Evolutionary conservation across 345 rosid species (phyloP).

Genomic region (Lepidium aucheri): DNA sequence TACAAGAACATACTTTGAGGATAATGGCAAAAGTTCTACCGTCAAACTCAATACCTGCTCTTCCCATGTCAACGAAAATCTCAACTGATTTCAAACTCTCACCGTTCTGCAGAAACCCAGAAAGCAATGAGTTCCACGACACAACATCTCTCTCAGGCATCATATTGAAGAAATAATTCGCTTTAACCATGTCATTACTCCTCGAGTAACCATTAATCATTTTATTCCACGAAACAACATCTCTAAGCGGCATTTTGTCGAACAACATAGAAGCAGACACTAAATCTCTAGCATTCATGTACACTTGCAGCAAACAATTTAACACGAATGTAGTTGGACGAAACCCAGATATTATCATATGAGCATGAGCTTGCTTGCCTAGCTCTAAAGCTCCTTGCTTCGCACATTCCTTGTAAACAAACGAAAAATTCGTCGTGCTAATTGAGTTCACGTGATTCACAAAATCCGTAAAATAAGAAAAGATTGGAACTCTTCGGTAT

Average conservation of each 20-base stretch:
- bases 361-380: constrained; percentile 80
- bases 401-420: constrained; percentile 63
- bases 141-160: constrained; percentile 71
- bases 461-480: constrained; percentile 32
- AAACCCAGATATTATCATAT: constrained; percentile 66
- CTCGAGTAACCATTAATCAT: constrained; percentile 54
- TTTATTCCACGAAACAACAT: constrained; percentile 69
- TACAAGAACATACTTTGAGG: constrained; percentile 47
- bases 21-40: constrained; percentile 54
- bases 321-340: constrained; percentile 53
- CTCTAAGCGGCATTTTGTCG: constrained; percentile 52
- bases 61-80: constrained; percentile 56
- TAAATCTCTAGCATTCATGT: constrained; percentile 40
- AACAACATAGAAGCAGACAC: constrained; percentile 50
- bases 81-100: constrained; percentile 37
- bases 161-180: constrained; percentile 34
- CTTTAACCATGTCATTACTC: constrained; percentile 43
- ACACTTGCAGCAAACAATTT: constrained; percentile 67
- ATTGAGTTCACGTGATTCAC: constrained; percentile 18
- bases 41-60: constrained; percentile 34
- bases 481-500: not conserved
- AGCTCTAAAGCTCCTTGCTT: constrained; percentile 29
- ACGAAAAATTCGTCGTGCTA: constrained; percentile 48
- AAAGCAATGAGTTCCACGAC: constrained; percentile 86
- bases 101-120: constrained; percentile 60